Conservation (phyloP, 2,329 filamentous ascomycete species). For the Chaetomium sp. region DNA sequence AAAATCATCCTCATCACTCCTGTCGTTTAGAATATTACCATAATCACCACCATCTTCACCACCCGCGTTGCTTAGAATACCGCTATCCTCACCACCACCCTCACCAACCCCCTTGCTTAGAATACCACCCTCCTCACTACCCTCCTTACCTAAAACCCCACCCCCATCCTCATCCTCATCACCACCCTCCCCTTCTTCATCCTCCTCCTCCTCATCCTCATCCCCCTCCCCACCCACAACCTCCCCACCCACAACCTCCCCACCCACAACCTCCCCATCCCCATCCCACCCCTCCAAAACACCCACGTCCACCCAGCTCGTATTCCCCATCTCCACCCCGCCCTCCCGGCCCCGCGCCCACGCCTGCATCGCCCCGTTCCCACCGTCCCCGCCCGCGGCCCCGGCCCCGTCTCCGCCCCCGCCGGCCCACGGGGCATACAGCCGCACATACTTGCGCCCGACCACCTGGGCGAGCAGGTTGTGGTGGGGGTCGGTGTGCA, state of each 20-base stretch:
- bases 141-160: too few relatives aligned
- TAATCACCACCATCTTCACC: constrained; percentile 19
- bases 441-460: constrained; percentile 85
- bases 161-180: constrained; percentile 46
- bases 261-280: not conserved
- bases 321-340: constrained; percentile 91
- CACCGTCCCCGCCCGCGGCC: too few relatives aligned
- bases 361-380: constrained; percentile 55
- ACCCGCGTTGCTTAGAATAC: too few relatives aligned
- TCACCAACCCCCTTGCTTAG: constrained; percentile 31
- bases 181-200: not conserved
- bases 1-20: too few relatives aligned
- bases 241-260: not conserved
- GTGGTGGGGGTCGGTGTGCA: constrained; percentile 93
- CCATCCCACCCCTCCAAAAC: constrained; percentile 62
- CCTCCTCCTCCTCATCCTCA: constrained; percentile 29
- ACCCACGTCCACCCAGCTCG: constrained; percentile 76
- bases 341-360: constrained; percentile 64
- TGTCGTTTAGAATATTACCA: too few relatives aligned
- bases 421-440: constrained; percentile 74
- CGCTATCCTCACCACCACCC: too few relatives aligned
- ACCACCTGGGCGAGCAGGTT: constrained; percentile 90
- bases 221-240: constrained; percentile 38
- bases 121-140: constrained; percentile 51
- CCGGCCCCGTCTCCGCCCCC: too few relatives aligned